Percentiles rank a stretch among this genome's conserved stretches.
phyloP scores from a whole-genome alignment of 176 grass and related monocot species.

The Poa annua region DNA sequence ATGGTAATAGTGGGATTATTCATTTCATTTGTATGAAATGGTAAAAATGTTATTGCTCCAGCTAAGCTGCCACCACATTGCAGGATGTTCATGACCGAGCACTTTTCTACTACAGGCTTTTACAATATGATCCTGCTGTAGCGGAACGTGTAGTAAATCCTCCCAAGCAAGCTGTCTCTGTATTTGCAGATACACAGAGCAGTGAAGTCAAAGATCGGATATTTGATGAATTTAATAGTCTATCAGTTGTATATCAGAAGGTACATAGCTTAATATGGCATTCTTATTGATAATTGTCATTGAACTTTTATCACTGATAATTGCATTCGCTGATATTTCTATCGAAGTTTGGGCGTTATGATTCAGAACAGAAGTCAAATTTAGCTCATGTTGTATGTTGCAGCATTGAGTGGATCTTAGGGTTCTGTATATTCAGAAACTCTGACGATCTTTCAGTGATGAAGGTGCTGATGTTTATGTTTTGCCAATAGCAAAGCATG shows the following conservation, averaged over 20 bases:
- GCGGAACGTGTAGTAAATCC: slow-evolving; percentile 95
- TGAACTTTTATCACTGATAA: background rate
- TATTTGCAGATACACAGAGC: slow-evolving; percentile 97
- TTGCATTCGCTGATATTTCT: background rate
- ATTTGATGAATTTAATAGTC: slow-evolving; percentile 97
- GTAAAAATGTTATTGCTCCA: slow-evolving; percentile 25
- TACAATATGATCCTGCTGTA: slow-evolving; percentile 81
- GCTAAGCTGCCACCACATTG: slow-evolving; percentile 35
- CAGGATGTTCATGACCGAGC: slow-evolving; percentile 99
- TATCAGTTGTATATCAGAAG: slow-evolving; percentile 97
- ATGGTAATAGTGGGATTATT: slow-evolving; percentile 1
- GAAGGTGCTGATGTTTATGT: slow-evolving; percentile 16
- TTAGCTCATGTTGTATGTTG: background rate
- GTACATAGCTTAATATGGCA: slow-evolving; percentile 45
- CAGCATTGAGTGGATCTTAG: slow-evolving; percentile 4
- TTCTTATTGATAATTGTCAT: background rate
- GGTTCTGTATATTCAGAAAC: slow-evolving; percentile 13
- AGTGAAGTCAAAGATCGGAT: slow-evolving; percentile 97
- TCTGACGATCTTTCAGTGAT: background rate
- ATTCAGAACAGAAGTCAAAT: background rate
- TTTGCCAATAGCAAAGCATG: slow-evolving; percentile 6
- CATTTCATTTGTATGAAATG: slow-evolving; percentile 17
- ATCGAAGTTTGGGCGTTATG: slow-evolving; percentile 1
- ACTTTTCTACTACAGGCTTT: slow-evolving; percentile 97
- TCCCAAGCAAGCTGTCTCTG: slow-evolving; percentile 97